Evolutionary conservation across 805 yeast genomes (phyloP), one percentile per base, ranked within the genome.

Genomic region (Lipomyces sp.): DNA sequence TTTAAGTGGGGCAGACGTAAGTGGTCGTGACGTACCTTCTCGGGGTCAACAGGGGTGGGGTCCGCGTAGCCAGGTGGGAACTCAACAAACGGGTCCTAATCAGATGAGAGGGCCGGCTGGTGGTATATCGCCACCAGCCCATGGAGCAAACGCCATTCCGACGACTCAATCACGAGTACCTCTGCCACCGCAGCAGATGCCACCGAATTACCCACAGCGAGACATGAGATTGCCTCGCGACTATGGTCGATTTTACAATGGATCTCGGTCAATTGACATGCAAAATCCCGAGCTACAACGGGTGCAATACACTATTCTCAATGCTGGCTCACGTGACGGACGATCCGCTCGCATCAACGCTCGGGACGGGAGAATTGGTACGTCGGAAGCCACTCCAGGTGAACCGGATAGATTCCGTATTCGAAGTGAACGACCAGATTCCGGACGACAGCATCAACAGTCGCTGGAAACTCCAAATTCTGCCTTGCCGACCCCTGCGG

Each of bases 181-280:
- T 24, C 48, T 39, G 32, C 48, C 59, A 11, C 59, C 59, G 30
- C 59, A 55, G 34, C 59, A 55, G 37, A 55, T 51, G 59, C 48
- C 48, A 5, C 30, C 3, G 34, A 32, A 51, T 51, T 29, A 32
- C 32, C 54, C 54, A 18, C 54, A 24, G 34, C 56, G 8, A 42
- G 59, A 55, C 7, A 18, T 35, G 35, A 55, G 59, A 55, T 11
- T 10, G 32, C 5, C 48, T 13, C 30, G 48, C 29, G 59, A 55
- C 32, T 18, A 55, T 3, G 48, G 37, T 13, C 32, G 59, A 29
- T 55, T 24, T 29, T 55, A 10, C n/a, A 55, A 55, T 33, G 54
- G 54, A 1, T 51, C 32, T 32, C 18, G 59, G 59, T 29, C 48
- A n/a, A 51, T 51, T 29, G 34, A 51, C 15, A 13, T 29, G 34